phyloP scores from a whole-genome alignment of 768 basidiomycete genomes.

The Naganishia randhawae region DNA sequence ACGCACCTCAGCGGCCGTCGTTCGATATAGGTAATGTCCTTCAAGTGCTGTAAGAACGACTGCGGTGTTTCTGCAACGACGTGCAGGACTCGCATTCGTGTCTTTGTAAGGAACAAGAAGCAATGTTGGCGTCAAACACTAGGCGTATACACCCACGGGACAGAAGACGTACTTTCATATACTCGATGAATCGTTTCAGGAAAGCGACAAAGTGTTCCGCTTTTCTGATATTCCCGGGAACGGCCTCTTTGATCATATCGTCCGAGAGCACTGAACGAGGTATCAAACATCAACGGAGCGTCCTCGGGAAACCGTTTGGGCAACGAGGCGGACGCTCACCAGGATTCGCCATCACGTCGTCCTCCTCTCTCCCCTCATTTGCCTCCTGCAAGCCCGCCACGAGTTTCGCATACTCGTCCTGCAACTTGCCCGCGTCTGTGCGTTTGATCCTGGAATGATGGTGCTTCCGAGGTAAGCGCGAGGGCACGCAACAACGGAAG shows the following conservation, averaged over 20 bases:
- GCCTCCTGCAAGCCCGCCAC: conserved; percentile 89
- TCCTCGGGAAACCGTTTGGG: not conserved
- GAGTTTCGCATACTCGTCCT: conserved; percentile 92
- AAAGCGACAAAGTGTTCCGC: conserved; percentile 99
- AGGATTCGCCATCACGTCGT: conserved; percentile 83
- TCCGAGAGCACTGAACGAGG: conserved; percentile 72
- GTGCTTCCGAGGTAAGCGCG: too few relatives aligned
- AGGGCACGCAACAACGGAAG: too few relatives aligned
- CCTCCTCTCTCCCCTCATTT: conserved; percentile 59
- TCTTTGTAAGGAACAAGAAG: too few relatives aligned
- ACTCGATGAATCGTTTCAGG: conserved; percentile 95
- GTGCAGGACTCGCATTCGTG: conserved; percentile 97
- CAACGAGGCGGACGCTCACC: conserved; percentile 56
- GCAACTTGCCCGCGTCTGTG: conserved; percentile 86
- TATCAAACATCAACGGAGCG: not conserved
- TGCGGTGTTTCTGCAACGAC: conserved; percentile 97
- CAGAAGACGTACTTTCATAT: conserved; percentile 73
- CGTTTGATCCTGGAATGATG: conserved; percentile 71
- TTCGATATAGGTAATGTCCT: conserved; percentile 98
- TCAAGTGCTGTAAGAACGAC: conserved; percentile 94
- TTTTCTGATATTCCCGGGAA: conserved; percentile 96
- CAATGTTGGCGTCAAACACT: too few relatives aligned
- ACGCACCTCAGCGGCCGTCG: conserved; percentile 78
- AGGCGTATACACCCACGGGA: not conserved
- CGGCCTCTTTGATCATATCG: conserved; percentile 87